Percentiles rank a stretch among this genome's conserved stretches.
These are phyloP conservation scores for Tuber brumale DNA, from an alignment of 495 filamentous ascomycete genomes.

Conservation along the genomic window DNA sequence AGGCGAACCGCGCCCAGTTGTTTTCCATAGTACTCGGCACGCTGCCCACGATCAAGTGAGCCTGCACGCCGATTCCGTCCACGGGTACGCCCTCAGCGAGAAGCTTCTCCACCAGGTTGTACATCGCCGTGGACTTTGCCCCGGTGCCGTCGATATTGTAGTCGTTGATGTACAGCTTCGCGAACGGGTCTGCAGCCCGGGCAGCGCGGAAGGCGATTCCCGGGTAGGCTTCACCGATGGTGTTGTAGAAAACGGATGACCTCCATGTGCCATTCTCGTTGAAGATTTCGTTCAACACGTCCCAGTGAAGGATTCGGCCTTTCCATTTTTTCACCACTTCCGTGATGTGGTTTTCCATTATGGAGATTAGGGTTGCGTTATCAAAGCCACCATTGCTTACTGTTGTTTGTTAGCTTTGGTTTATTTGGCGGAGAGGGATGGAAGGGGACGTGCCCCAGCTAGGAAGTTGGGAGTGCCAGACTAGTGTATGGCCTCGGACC, in stretches of 20 bases:
- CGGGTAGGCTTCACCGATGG: slow-evolving; percentile 55
- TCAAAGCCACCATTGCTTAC: slow-evolving; percentile 53
- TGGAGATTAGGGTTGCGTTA: slow-evolving; percentile 49
- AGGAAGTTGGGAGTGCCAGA: slow-evolving; percentile 58
- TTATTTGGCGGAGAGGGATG: background rate
- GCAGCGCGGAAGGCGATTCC: slow-evolving; percentile 53
- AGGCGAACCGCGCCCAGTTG: slow-evolving; percentile 35
- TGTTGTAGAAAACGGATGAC: slow-evolving; percentile 51
- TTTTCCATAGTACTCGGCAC: slow-evolving; percentile 38
- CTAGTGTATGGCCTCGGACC: slow-evolving; percentile 56
- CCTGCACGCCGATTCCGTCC: no score
- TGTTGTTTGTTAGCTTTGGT: slow-evolving; percentile 18
- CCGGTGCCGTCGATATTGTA: slow-evolving; percentile 59
- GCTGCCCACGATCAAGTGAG: no score
- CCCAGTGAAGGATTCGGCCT: slow-evolving; percentile 51
- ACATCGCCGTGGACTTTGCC: slow-evolving; percentile 47
- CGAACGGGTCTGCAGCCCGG: slow-evolving; percentile 50
- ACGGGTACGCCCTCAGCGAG: slow-evolving; percentile 44
- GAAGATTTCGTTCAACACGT: slow-evolving; percentile 66
- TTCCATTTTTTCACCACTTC: slow-evolving; percentile 52
- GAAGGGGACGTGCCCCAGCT: slow-evolving; percentile 47
- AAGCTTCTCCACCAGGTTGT: slow-evolving; percentile 51
- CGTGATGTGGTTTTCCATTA: slow-evolving; percentile 50
- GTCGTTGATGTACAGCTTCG: slow-evolving; percentile 65
- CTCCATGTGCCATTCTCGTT: slow-evolving; percentile 62